Base-by-base conservation (phyloP, 2,329 filamentous ascomycete species). In the Nectriaceae sp. region DNA sequence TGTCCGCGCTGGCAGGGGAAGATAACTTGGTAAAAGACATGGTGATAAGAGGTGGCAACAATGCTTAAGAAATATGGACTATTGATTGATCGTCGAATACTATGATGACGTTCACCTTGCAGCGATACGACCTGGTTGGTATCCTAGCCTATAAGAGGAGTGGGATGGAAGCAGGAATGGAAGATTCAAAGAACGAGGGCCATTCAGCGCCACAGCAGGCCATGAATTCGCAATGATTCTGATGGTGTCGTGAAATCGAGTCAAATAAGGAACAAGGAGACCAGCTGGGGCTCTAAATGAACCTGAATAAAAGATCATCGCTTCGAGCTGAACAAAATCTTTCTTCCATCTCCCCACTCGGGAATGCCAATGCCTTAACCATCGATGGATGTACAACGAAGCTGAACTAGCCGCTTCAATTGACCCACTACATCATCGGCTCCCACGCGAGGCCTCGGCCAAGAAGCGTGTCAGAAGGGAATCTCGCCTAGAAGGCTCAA, bases 61-160 rank as follows among this genome's bases (percentile, higher is more conserved):
- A 19, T 18, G 13, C 33, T 11, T 40, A 18, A 37, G 24, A 47
- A 22, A 38, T 24, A 21, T 21, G 38, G 24, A 26, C 21, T 21
- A 3, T 2, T 35, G 21, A 24, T 29, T 16, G 59, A 61, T 61
- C 59, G 50, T 48, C 50, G 49, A 55, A 46, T 50, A 41, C 49
- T 58, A 62, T 61, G 59, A 59, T 61, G 59, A 61, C 59, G 59
- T 54, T n/a, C 57, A 59, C 57, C 45, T 50, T 53, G 19, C 46
- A 55, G 46, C 46, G 43, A 59, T 59, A 26, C 44, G 46, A 60
- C 55, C 47, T 49, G 56, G 46, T 52, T 31, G 26, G 53, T 56
- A 54, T 61, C 56, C 56, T 61, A 50, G 46, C 56, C 56, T 56
- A 51, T 47, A 52, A 40, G 39, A 20, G 46, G 46, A 31, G 52